These are phyloP conservation scores for Blastomyces silverae DNA, from an alignment of 2,329 filamentous ascomycete genomes.

Conservation along the genomic window DNA sequence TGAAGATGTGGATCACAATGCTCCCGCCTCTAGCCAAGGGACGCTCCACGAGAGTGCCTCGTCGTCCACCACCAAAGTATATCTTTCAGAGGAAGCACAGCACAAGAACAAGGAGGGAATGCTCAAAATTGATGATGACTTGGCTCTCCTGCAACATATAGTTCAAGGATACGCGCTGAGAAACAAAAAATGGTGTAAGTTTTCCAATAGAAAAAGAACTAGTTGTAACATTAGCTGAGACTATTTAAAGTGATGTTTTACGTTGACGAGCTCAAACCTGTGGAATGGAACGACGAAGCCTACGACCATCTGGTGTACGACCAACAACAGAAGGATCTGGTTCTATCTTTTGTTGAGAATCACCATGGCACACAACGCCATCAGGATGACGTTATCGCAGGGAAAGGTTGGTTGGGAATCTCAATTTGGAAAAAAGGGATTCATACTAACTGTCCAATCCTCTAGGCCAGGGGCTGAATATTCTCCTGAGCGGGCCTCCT, in stretches of 20 bases:
- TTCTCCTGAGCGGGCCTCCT: conserved; percentile 21
- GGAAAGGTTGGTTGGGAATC: conserved; percentile 29
- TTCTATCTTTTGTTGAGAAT: conserved; percentile 29
- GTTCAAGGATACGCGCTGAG: conserved; percentile 44
- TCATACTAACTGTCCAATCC: conserved; percentile 9
- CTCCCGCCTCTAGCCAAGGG: neutral
- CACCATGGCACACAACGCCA: conserved; percentile 26
- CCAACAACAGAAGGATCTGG: conserved; percentile 42
- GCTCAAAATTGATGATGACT: conserved; percentile 34
- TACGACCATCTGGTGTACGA: conserved; percentile 46
- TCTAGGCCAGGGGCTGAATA: conserved; percentile 7
- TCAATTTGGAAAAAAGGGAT: neutral
- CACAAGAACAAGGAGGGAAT: conserved; percentile 38
- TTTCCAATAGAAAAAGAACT: neutral
- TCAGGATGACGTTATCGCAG: conserved; percentile 29
- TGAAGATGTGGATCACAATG: neutral
- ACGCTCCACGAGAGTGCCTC: neutral
- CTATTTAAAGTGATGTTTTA: conserved; percentile 13
- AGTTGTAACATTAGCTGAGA: neutral
- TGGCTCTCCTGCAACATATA: conserved; percentile 39
- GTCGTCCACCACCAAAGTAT: neutral
- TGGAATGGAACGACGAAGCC: conserved; percentile 44
- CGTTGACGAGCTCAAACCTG: conserved; percentile 36
- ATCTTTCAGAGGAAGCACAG: conserved; percentile 26
- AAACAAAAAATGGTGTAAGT: conserved; percentile 40